These are phyloP conservation scores for Microdochium trichocladiopsis DNA, from an alignment of 2,329 filamentous ascomycete species.

Conservation along the genomic window DNA sequence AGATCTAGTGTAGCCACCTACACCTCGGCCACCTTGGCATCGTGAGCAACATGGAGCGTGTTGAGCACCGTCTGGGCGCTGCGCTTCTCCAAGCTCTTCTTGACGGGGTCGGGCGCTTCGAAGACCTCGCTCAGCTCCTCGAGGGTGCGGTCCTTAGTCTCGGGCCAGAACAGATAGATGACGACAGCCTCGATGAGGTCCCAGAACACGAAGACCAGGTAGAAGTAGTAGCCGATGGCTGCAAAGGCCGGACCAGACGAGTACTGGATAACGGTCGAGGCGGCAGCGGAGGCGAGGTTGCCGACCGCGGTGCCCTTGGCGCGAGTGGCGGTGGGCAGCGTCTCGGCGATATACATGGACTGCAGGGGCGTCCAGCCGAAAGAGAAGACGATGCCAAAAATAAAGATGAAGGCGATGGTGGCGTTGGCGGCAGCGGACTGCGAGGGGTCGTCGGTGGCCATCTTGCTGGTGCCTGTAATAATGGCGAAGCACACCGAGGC, in stretches of 20 bases:
- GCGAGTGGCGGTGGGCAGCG: slow-evolving; percentile 33
- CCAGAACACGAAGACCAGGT: slow-evolving; percentile 46
- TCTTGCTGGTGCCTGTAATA: slow-evolving; percentile 39
- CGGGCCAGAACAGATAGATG: slow-evolving; percentile 40
- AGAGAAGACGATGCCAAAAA: slow-evolving; percentile 44
- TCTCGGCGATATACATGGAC: slow-evolving; percentile 41
- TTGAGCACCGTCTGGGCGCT: slow-evolving; percentile 34
- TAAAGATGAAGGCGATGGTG: slow-evolving; percentile 43
- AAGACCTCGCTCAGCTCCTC: slow-evolving; percentile 48
- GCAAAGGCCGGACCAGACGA: slow-evolving; percentile 33
- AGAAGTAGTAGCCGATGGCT: slow-evolving; percentile 40
- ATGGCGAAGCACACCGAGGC: slow-evolving; percentile 38
- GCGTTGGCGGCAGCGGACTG: slow-evolving; percentile 31
- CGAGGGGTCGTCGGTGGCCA: slow-evolving; percentile 25
- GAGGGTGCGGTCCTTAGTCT: slow-evolving; percentile 32
- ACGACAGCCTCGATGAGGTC: slow-evolving; percentile 27
- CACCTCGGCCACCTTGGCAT: slow-evolving; percentile 15
- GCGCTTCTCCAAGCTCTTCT: slow-evolving; percentile 34
- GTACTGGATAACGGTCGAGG: slow-evolving; percentile 34
- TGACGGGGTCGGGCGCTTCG: slow-evolving; percentile 45
- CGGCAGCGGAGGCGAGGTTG: slow-evolving; percentile 29
- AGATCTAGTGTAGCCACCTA: neutral
- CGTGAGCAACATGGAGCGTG: slow-evolving; percentile 22
- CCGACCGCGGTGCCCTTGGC: slow-evolving; percentile 36
- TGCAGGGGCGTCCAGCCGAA: slow-evolving; percentile 44